Base-by-base conservation (phyloP, 1,139 yeast species). In the Geotrichum klebahnii region DNA sequence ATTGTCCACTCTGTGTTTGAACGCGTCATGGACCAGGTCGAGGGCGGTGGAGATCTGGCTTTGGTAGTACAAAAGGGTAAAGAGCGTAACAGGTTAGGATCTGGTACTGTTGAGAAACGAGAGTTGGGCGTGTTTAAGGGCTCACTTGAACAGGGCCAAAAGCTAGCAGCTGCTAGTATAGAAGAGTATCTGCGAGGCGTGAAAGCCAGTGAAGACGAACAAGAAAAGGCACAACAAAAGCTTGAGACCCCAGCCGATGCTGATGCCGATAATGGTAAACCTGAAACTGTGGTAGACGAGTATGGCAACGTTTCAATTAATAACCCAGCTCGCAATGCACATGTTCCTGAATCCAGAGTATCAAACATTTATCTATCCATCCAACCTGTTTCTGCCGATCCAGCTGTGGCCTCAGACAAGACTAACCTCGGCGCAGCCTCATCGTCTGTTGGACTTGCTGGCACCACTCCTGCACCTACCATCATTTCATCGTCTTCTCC, bases 21-120 rank as follows among this genome's bases (percentile, higher is more conserved):
- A 60, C 75, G 77, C 51, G 97, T 88, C n/a, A 81, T 89, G 83
- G 77, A 78, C 56, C 97, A 90, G 67, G 97, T 90, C 14, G 96
- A 90, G 65, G 97, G 96, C 33, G 90, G 88, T 10, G 88, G 73
- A 41, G 74, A 70, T 28, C 65, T 61, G 64, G 80, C 68, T 70
- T 76, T 68, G 76, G 79, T 61, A 69, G 78, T 62, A 51, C 75
- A 71, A 54, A 69, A 69, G 58, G 75, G 75, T 39, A 64, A 67
- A 45, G 73, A 68, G 41, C 62, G 69, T 17, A 67, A 63, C 42
- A 58, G 66, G 26, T 61, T 69, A 10, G 73, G 67, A 10, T 62
- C 71, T 2, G 71, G 68, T 48, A 53, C 54, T 10, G 65, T 59
- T 20, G 68, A 67, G 41, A 65, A 61, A 41, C 72, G 79, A 32